Evolutionary conservation across 306 rosid genomes (phyloP), one percentile per base, ranked within the genome.

Genomic region (Lagenaria siceraria): DNA sequence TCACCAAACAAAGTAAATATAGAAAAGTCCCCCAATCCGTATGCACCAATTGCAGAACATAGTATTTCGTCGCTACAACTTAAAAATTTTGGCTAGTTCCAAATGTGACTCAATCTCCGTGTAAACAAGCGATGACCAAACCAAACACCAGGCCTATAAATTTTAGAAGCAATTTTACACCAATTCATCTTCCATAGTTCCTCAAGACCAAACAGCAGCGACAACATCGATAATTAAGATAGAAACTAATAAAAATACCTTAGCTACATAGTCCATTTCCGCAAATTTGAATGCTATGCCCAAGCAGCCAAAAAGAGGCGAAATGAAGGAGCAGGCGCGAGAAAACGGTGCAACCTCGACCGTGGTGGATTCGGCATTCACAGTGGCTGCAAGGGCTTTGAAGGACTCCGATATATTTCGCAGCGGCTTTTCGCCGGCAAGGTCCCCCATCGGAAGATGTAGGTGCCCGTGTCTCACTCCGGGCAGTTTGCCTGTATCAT

Each of bases 201-300:
- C 21, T 70, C 43, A 8, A 43, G 38, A 79, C 52, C 62, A 55
- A 68, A 60, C 51, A 13, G n/a, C 29, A 0, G 11, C 21, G 0
- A 51, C 7, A 6, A 70, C 13, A 13, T 13, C 38, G 56, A 42
- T 13, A 48, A 70, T 70, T 46, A 0, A 43, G 38, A 25, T 42
- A 14, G 25, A 36, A 64, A 35, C 49, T n/a, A 25, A 17, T 3
- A 11, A 21, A 68, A 21, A 68, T 74, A 91, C 97, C 96, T 92
- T 95, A 81, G 92, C 83, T 40, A 89, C 96, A 62, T 87, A 95
- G 84, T 95, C 99, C 68, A 35, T 92, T 84, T 95, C 99, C 29
- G 99, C 99, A 69, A 95, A 95, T 86, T 89, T 95, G 90, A 95
- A 95, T 38, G 99, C 99, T 53, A 95, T 84, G 48, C 99, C 99